Evolutionary conservation across 352 stramenopile species (phyloP), one percentile per base, ranked within the genome.

Genomic region (Globisporangium perplexum): DNA sequence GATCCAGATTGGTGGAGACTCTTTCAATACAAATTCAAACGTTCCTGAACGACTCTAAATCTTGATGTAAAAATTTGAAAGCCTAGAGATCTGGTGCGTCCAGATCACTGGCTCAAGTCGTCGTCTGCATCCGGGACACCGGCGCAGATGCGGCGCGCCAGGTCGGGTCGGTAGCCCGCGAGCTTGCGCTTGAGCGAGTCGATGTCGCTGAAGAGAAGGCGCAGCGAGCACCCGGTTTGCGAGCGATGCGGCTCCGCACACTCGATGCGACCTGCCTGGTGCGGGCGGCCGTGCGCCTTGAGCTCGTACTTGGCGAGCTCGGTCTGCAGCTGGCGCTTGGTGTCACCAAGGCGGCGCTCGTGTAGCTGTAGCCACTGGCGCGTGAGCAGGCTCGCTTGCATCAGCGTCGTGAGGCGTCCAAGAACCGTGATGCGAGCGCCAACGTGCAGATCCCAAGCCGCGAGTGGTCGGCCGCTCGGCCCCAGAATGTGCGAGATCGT

Each of bases 401-500:
- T 81, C 45, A 92, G 58, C n/a, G 81, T 92, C 42, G 74, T 90
- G 33, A 57, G 55, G 1, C 78, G 76, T 0, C 81, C 81, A 8
- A 92, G 65, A 7, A 92, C 47, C 7, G 67, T 57, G 22, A 92
- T 66, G 5, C 78, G 70, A 15, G 76, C 78, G 33, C 81, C 81
- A 53, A 88, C 73, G 47, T 86, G 72, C 39, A 92, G 63, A 31
- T 92, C 81, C 72, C 77, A 90, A 38, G 67, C 72, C 8, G 63
- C 70, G 33, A 92, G 66, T 36, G 74, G 47, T 1, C 59, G 50
- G 10, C 78, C 81, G 17, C 59, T 72, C n/a, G 59, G 45, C 2
- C 80, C 67, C 0, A 77, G 57, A 41, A 86, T 63, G 57, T 90
- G 81, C 11, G 81, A 92, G 62, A 90, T 86, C 43, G 81, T 92